Conservation (phyloP, 805 yeast species). For the Candida manassasensis region DNA sequence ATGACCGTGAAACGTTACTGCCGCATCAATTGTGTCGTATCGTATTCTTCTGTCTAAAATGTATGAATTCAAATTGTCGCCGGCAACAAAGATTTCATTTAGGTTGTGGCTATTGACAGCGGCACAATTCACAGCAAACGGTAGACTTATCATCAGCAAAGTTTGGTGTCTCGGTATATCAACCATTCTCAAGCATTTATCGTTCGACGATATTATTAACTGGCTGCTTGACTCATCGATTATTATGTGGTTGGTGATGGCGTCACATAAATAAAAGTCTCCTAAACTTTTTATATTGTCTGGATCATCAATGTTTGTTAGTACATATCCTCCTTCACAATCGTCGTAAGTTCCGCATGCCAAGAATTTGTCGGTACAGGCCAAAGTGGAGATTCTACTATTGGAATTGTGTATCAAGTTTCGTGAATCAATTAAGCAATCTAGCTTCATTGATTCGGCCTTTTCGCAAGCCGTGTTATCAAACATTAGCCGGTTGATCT, state of each 20-base stretch:
- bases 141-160: slow-evolving; percentile 18
- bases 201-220: slow-evolving; percentile 49
- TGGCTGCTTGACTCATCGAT: slow-evolving; percentile 26
- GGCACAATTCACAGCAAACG: slow-evolving; percentile 50
- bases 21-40: not conserved
- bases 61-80: slow-evolving; percentile 42
- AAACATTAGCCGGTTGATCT: slow-evolving; percentile 30
- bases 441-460: slow-evolving; percentile 25
- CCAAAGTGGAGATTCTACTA: slow-evolving; percentile 45
- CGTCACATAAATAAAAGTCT: slow-evolving; percentile 44
- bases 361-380: slow-evolving; percentile 37
- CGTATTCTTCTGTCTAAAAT: slow-evolving; percentile 41
- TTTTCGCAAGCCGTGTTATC: slow-evolving; percentile 15
- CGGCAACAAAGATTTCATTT: slow-evolving; percentile 42
- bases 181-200: slow-evolving; percentile 36
- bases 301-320: slow-evolving; percentile 30
- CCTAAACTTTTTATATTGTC: slow-evolving; percentile 17
- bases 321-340: slow-evolving; percentile 43
- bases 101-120: slow-evolving; percentile 36
- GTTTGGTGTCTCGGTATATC: slow-evolving; percentile 25
- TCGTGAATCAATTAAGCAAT: slow-evolving; percentile 37
- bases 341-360: slow-evolving; percentile 46
- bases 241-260: slow-evolving; percentile 48
- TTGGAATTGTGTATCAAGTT: slow-evolving; percentile 21
- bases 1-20: slow-evolving; percentile 34